These are phyloP conservation scores for Volvox reticuliferus DNA, from an alignment of 139 green algal genomes.

Conservation along the genomic window DNA sequence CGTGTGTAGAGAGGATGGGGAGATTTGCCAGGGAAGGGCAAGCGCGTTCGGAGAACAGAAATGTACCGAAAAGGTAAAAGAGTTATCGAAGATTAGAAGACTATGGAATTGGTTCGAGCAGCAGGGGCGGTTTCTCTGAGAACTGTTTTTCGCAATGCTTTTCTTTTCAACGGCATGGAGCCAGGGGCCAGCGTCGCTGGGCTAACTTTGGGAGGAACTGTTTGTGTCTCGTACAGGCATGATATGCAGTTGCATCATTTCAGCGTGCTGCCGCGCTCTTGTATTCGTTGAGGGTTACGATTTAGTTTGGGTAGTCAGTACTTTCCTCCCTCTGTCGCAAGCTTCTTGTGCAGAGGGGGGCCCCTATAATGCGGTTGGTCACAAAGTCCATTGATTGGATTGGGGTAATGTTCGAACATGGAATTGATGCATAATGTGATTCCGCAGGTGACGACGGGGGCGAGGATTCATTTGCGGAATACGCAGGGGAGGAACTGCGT, in stretches of 20 bases:
- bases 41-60: too few relatives aligned
- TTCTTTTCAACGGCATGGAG: too few relatives aligned
- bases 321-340: background rate
- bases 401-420: too few relatives aligned
- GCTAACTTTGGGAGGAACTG: background rate
- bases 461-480: conserved; percentile 2
- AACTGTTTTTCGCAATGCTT: too few relatives aligned
- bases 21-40: background rate
- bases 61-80: too few relatives aligned
- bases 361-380: too few relatives aligned
- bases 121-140: too few relatives aligned
- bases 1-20: background rate
- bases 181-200: too few relatives aligned
- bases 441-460: conserved; percentile 15
- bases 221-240: background rate
- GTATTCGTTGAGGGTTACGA: background rate
- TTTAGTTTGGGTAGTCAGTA: background rate
- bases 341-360: background rate
- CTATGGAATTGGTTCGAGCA: too few relatives aligned
- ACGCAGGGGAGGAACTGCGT: conserved; percentile 8
- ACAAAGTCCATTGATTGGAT: too few relatives aligned
- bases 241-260: background rate
- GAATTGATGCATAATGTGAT: too few relatives aligned
- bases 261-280: background rate
- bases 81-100: too few relatives aligned